Evolutionary conservation across 768 basidiomycete species (phyloP), one percentile per base, ranked within the genome.

Genomic region (Pulveroboletus sp.): DNA sequence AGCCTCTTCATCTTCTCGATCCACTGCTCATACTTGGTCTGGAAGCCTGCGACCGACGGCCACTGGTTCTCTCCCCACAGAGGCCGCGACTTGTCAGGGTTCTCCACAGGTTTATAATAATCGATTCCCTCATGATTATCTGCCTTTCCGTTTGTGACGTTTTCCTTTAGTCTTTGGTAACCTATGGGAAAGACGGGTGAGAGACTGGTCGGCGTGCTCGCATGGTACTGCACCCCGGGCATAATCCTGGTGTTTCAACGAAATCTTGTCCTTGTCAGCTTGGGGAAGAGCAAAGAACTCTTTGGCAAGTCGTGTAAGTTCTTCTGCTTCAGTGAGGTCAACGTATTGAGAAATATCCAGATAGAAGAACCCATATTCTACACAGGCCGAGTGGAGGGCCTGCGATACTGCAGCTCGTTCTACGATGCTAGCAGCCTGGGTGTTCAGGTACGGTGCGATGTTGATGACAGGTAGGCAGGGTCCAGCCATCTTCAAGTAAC

Each of bases 41-140:
- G 72, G 60, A 94, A 93, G 0, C 62, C 67, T 1, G 70, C 65
- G 21, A 83, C 72, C 3, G 60, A 56, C 0, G 92, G 93, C 87
- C 90, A 95, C 51, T 90, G 91, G 61, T 95, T 97, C 65, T 83
- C 81, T 12, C 93, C 93, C 81, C 87, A 85, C 0, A 94, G 66
- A 1, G 82, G 79, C 44, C 79, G 81, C 9, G 78, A 75, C 67
- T 78, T 88, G 62, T 91, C 83, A 1, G 87, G 83, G 21, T 76
- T 70, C 38, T 78, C 75, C 2, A 87, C 84, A 1, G 89, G 88
- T 23, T 74, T 80, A 61, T 92, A 93, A 44, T 90, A 80, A 59
- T 94, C 93, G 33, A 94, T 65, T 2, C 79, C 90, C 71, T 95
- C 92, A 53, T 92, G 90, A 51, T 84, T 87, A 60, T 94, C 90